phyloP scores from a whole-genome alignment of 441 rosid genomes.

The Brassica balearica region DNA sequence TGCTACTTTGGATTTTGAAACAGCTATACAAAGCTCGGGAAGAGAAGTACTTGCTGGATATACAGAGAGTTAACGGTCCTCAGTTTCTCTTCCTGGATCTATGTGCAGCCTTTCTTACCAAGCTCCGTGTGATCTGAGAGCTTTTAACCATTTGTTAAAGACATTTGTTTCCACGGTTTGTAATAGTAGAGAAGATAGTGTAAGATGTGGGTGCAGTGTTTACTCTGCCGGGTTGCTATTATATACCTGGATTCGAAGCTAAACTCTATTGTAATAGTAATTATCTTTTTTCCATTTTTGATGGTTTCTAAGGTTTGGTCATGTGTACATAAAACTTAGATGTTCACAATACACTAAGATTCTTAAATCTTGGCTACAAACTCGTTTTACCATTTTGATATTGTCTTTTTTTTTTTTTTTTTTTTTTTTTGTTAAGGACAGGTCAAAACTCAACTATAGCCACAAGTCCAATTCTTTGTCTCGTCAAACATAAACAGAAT shows the following conservation, averaged over 20 bases:
- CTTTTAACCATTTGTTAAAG: slow-evolving; percentile 27
- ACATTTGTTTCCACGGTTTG: slow-evolving; percentile 18
- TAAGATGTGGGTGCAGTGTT: slow-evolving; percentile 36
- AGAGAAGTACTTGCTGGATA: slow-evolving; percentile 91
- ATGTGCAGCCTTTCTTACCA: slow-evolving; percentile 94
- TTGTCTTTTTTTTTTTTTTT: neutral
- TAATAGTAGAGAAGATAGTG: slow-evolving; percentile 31
- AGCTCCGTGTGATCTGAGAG: slow-evolving; percentile 79
- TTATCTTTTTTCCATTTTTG: neutral
- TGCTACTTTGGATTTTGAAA: slow-evolving; percentile 6
- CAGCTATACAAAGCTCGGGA: slow-evolving; percentile 96
- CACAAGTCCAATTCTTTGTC: no score
- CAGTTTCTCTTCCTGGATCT: slow-evolving; percentile 96
- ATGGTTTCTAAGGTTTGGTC: slow-evolving; percentile 21
- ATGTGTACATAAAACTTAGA: slow-evolving; percentile 36
- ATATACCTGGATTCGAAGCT: slow-evolving; percentile 41
- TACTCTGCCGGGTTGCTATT: slow-evolving; percentile 36
- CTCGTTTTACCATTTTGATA: neutral
- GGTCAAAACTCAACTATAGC: no score
- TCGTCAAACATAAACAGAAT: no score
- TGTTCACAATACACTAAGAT: slow-evolving; percentile 16
- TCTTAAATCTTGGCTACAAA: slow-evolving; percentile 13
- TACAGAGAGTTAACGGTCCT: slow-evolving; percentile 94
- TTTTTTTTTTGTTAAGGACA: neutral
- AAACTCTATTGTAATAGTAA: slow-evolving; percentile 39